These are phyloP conservation scores for Nephelium lappaceum DNA, from an alignment of 345 rosid genomes.

Conservation along the genomic window DNA sequence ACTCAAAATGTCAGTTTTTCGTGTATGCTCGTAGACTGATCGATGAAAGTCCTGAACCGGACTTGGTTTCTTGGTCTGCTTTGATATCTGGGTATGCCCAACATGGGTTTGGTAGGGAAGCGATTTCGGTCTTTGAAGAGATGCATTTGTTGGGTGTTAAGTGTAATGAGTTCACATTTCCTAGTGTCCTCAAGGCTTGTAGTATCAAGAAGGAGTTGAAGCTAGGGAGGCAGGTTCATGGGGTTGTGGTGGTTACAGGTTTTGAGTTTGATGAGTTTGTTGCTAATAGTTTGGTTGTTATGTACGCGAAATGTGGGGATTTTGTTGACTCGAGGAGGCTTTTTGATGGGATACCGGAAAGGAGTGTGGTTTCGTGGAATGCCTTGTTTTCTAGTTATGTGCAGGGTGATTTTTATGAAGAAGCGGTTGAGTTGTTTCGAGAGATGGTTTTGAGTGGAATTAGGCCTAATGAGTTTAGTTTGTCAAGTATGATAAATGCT, in stretches of 20 bases:
- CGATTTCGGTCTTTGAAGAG: slow-evolving; percentile 39
- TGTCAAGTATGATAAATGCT: slow-evolving; percentile 57
- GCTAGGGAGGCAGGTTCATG: slow-evolving; percentile 66
- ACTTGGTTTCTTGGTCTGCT: slow-evolving; percentile 67
- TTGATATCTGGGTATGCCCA: slow-evolving; percentile 62
- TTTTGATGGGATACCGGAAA: slow-evolving; percentile 45
- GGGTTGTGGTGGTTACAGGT: slow-evolving; percentile 50
- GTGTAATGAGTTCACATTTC: slow-evolving; percentile 62
- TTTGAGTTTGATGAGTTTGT: slow-evolving; percentile 60
- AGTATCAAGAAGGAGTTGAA: slow-evolving; percentile 36
- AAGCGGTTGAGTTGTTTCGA: slow-evolving; percentile 49
- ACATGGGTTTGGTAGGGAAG: slow-evolving; percentile 49
- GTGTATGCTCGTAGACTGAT: slow-evolving; percentile 51
- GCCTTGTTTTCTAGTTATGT: slow-evolving; percentile 58
- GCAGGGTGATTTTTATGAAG: slow-evolving; percentile 39
- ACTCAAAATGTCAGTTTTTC: slow-evolving; percentile 43
- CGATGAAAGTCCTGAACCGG: slow-evolving; percentile 59
- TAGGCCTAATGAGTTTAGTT: slow-evolving; percentile 62
- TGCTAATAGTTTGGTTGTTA: slow-evolving; percentile 55
- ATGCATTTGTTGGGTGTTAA: slow-evolving; percentile 53
- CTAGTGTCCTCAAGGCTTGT: slow-evolving; percentile 64
- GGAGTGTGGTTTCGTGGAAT: slow-evolving; percentile 67
- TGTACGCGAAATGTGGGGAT: slow-evolving; percentile 60
- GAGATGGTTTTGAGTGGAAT: slow-evolving; percentile 52
- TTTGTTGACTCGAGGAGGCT: slow-evolving; percentile 51